phyloP scores from a whole-genome alignment of 164 flowering plant genomes.

The Piper longum region DNA sequence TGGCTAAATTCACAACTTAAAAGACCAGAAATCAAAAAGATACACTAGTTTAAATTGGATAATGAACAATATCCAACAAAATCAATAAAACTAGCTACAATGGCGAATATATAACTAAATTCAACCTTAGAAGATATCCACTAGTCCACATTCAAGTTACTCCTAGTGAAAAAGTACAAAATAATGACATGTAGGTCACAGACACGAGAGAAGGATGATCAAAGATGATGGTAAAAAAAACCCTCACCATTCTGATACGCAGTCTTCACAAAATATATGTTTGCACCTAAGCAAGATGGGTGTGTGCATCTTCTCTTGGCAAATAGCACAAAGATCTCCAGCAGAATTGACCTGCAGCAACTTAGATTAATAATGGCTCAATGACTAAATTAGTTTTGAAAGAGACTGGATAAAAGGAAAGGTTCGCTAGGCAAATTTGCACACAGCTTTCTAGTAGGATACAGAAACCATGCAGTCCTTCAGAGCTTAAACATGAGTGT shows the following conservation, averaged over 20 bases:
- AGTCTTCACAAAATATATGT: slow-evolving; percentile 21
- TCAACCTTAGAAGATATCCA: no score
- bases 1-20: no score
- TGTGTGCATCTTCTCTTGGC: slow-evolving; percentile 96
- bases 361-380: background rate
- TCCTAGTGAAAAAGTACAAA: background rate
- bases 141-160: no score
- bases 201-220: background rate
- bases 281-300: slow-evolving; percentile 90
- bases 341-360: slow-evolving; percentile 72
- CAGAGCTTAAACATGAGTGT: no score
- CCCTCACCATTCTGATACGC: slow-evolving; percentile 80
- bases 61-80: no score
- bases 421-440: background rate
- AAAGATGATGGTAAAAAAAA: background rate
- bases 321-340: slow-evolving; percentile 92
- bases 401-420: no score
- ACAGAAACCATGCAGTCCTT: no score
- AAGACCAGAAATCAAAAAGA: background rate
- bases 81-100: no score
- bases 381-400: no score
- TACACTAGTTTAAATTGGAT: background rate
- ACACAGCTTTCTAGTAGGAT: no score
- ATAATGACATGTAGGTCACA: background rate
- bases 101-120: no score